Conservation (phyloP, 768 basidiomycete species). For the Boletus sp. region DNA sequence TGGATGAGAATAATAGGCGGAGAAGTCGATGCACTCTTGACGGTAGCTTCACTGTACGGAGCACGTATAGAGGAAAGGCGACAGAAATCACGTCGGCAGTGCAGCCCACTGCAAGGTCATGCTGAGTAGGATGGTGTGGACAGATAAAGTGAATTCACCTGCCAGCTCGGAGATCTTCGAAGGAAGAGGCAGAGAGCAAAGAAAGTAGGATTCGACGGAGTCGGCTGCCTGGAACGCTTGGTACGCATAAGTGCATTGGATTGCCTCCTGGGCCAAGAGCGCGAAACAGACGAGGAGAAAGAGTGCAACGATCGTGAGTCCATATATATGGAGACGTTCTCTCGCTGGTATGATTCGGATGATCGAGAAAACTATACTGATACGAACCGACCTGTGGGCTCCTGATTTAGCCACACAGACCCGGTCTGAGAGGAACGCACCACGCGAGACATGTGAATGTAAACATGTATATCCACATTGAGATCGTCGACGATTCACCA, state of each 20-base stretch:
- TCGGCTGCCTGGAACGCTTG: not conserved
- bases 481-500: not conserved
- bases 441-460: constrained; percentile 9
- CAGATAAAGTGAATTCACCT: not conserved
- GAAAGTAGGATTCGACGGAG: not conserved
- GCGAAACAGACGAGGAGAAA: constrained; percentile 10
- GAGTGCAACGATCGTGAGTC: constrained; percentile 4
- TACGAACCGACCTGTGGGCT: constrained; percentile 17
- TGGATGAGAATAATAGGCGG: constrained; percentile 7
- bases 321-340: constrained; percentile 8
- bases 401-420: not conserved
- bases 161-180: constrained; percentile 1
- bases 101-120: not conserved
- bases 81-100: not conserved
- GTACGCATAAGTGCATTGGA: not conserved
- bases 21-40: constrained; percentile 5
- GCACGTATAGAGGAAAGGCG: constrained; percentile 7
- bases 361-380: constrained; percentile 20
- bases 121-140: not conserved
- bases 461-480: constrained; percentile 16
- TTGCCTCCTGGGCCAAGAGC: not conserved
- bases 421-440: constrained; percentile 6
- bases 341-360: constrained; percentile 13
- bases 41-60: not conserved
- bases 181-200: not conserved